A percentile compares a stretch with the other conserved stretches of the same genome.
phyloP scores from a whole-genome alignment of 495 filamentous ascomycete species.

The Penicillium cosmopolitanum region DNA sequence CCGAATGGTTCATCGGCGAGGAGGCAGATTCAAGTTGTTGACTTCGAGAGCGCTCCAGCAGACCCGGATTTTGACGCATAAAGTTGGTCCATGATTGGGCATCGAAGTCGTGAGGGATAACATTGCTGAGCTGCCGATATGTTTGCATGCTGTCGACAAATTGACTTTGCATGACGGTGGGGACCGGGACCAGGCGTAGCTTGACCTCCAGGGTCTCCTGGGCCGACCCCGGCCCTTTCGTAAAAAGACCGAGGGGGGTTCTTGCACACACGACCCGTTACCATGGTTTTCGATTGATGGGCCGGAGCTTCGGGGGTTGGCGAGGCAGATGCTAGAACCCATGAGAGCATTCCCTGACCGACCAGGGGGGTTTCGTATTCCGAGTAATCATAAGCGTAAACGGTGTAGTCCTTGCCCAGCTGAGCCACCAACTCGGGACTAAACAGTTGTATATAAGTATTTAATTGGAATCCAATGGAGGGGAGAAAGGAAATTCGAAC shows the following conservation, averaged over 20 bases:
- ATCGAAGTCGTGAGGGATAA: conserved; percentile 67
- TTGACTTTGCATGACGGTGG: conserved; percentile 71
- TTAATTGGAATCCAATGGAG: conserved; percentile 4
- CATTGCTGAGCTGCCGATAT: conserved; percentile 62
- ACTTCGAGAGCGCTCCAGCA: conserved; percentile 37
- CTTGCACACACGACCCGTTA: conserved; percentile 88
- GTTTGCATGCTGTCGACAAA: conserved; percentile 66
- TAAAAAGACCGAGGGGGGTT: conserved; percentile 81
- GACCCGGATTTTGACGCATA: conserved; percentile 60
- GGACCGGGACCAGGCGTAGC: conserved; percentile 81
- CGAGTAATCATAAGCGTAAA: conserved; percentile 97
- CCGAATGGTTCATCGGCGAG: conserved; percentile 55
- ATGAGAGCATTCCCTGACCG: conserved; percentile 94
- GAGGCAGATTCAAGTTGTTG: conserved; percentile 39
- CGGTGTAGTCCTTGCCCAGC: conserved; percentile 86
- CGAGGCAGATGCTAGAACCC: conserved; percentile 69
- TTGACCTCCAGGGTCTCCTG: conserved; percentile 95
- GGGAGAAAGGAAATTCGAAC: conserved; percentile 37
- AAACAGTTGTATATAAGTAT: conserved; percentile 25
- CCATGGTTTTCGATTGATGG: conserved; percentile 68
- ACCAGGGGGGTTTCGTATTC: conserved; percentile 92
- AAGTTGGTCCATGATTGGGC: conserved; percentile 69
- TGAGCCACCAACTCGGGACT: conserved; percentile 88
- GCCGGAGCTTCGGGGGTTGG: conserved; percentile 58
- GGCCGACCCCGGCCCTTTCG: conserved; percentile 66